Evolutionary conservation across 352 stramenopile genomes (phyloP).

Genomic region (Phytopythium vexans): DNA sequence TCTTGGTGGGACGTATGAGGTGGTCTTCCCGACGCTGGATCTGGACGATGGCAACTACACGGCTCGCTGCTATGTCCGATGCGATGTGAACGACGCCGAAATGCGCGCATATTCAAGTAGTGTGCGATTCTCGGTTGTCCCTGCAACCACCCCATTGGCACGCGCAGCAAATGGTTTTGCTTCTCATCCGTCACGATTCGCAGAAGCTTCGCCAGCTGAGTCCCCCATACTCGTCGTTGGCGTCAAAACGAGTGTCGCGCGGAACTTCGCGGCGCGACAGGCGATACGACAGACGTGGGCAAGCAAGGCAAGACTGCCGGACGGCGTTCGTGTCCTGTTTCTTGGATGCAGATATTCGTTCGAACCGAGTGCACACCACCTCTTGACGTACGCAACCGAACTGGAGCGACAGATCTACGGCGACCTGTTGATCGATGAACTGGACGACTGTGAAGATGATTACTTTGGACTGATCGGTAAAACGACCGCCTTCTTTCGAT

Average conservation of each 20-base stretch:
- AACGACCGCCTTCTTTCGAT: slow-evolving; percentile 40
- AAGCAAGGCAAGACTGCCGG: neutral
- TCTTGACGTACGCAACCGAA: neutral
- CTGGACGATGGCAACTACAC: no score
- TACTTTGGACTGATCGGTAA: slow-evolving; percentile 47
- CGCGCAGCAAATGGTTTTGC: no score
- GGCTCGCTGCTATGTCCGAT: no score
- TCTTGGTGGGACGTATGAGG: no score
- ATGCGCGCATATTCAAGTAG: no score
- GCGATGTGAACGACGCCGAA: no score
- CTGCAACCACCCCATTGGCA: no score
- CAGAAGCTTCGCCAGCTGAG: slow-evolving; percentile 1
- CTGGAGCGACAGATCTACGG: neutral
- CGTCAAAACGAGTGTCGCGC: slow-evolving; percentile 36
- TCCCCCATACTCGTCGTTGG: slow-evolving; percentile 27
- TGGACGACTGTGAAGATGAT: slow-evolving; percentile 35
- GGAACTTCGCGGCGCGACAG: slow-evolving; percentile 31
- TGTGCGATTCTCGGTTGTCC: no score
- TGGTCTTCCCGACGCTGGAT: no score
- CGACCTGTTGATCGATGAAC: slow-evolving; percentile 40
- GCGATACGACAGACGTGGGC: slow-evolving; percentile 39
- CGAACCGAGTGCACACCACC: neutral
- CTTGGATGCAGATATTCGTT: neutral
- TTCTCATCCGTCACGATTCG: no score
- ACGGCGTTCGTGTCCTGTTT: slow-evolving; percentile 1